Base-by-base conservation (phyloP, 2,329 filamentous ascomycete species). In the Meredithiella fracta region DNA sequence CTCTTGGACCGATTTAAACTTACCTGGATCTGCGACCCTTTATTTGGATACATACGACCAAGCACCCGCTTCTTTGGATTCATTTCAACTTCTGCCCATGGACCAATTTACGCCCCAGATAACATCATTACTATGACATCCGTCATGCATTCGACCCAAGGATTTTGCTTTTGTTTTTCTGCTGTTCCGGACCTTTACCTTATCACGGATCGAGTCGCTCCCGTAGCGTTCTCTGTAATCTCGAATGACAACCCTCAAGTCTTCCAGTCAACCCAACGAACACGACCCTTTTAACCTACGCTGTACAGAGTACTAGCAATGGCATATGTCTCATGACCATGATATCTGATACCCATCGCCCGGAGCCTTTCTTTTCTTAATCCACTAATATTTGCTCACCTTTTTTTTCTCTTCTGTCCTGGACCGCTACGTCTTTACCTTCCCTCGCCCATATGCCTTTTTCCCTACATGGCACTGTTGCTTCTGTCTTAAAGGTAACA, bases 61-160 rank as follows among this genome's bases (percentile, higher is more conserved):
- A 44, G 40, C n/a, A 7, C 15, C 40, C 40, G 20, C 40, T 44
- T n/a, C 40, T n/a, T n/a, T 11, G 29, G 29, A 34, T 11, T 11
- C 29, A 34, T 34, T 34, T 34, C 29, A 34, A 34, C 29, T 34
- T 34, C 5, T 34, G 5, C 29, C 29, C 29, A 34, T 34, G 29
- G 29, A 34, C 29, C 29, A 34, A 34, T 5, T 11, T 34, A 34
- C 29, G 29, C 29, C 29, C 29, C 29, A 34, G 29, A 34, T 34
- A 5, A 34, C 29, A 34, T 34, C 11, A 5, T 34, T 11, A 3
- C 15, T 25, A 51, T 51, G 49, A 34, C 26, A 20, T 15, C 49
- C 26, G 49, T 34, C 49, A 51, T 51, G 49, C 15, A 31, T 29
- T 51, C 49, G 20, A 31, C 49, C 49, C 49, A 51, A 51, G 49